These are phyloP conservation scores for Colletotrichum melonis DNA, from an alignment of 2,329 filamentous ascomycete species.

Conservation along the genomic window DNA sequence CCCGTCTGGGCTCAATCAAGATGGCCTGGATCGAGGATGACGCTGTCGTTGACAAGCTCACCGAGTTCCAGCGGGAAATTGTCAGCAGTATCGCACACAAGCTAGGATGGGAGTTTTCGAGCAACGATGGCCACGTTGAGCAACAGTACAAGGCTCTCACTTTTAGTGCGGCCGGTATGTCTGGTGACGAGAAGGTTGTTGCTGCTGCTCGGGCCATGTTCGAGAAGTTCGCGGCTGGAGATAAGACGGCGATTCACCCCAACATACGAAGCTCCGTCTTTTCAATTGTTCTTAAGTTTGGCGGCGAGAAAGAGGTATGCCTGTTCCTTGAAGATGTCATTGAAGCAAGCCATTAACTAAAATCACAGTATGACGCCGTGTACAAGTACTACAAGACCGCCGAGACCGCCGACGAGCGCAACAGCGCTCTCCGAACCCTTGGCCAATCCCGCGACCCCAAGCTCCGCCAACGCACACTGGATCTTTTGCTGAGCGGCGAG, in stretches of 20 bases:
- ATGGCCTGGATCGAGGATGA: slow-evolving; percentile 88
- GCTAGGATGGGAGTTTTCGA: slow-evolving; percentile 88
- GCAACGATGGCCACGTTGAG: slow-evolving; percentile 86
- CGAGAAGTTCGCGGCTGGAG: slow-evolving; percentile 81
- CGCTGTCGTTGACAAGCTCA: slow-evolving; percentile 78
- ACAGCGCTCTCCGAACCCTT: slow-evolving; percentile 86
- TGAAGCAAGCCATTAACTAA: slow-evolving; percentile 28
- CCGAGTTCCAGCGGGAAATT: slow-evolving; percentile 84
- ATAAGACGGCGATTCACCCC: slow-evolving; percentile 85
- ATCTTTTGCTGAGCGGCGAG: slow-evolving; percentile 79
- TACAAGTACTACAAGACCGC: slow-evolving; percentile 67
- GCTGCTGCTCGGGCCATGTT: slow-evolving; percentile 92
- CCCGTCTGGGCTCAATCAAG: slow-evolving; percentile 82
- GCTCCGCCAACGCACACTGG: slow-evolving; percentile 84
- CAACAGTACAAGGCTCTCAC: slow-evolving; percentile 95
- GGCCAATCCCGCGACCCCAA: slow-evolving; percentile 82
- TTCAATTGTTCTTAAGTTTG: slow-evolving; percentile 84
- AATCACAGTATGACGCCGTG: slow-evolving; percentile 75
- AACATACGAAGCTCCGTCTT: slow-evolving; percentile 92
- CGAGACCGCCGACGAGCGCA: slow-evolving; percentile 77
- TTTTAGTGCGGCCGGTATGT: slow-evolving; percentile 84
- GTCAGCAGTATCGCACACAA: slow-evolving; percentile 84
- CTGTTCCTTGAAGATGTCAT: neutral
- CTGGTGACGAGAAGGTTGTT: slow-evolving; percentile 82
- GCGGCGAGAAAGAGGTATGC: slow-evolving; percentile 82